Conservation (phyloP, 2,329 filamentous ascomycete genomes). For the Rhynchosporium secalis region DNA sequence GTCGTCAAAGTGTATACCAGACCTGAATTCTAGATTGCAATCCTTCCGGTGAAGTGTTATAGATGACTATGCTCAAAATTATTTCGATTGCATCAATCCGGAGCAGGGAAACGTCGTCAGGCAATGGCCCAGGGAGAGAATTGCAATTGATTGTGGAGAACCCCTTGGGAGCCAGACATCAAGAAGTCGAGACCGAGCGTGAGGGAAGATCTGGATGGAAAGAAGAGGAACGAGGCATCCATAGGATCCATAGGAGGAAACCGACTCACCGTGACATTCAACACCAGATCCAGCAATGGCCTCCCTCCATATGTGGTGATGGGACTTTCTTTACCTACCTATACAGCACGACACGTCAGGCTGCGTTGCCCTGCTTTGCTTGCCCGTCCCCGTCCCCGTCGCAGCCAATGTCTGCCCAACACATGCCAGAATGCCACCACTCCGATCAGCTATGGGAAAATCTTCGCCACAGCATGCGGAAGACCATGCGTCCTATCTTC, state of each 20-base stretch:
- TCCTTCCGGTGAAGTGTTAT: too few species aligned
- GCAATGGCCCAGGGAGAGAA: background rate
- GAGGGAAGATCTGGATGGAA: background rate
- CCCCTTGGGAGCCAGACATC: background rate
- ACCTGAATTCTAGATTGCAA: too few species aligned
- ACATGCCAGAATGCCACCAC: constrained; percentile 17
- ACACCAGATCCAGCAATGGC: background rate
- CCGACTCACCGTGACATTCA: background rate
- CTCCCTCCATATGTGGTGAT: background rate
- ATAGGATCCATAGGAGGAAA: constrained; percentile 2
- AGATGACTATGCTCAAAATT: too few species aligned
- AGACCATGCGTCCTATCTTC: background rate
- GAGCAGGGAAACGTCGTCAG: background rate
- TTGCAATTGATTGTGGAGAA: constrained; percentile 9
- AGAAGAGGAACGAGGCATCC: background rate
- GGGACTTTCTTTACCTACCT: constrained; percentile 11
- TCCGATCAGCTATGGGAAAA: constrained; percentile 7
- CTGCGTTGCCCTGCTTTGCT: constrained; percentile 11
- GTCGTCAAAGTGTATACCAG: background rate
- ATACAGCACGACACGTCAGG: constrained; percentile 8
- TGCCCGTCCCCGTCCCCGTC: background rate
- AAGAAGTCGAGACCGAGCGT: background rate
- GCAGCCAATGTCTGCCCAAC: constrained; percentile 15
- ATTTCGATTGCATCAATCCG: background rate
- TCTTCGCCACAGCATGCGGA: background rate